Evolutionary conservation across 139 green algal species (phyloP).

Genomic region (Parachlorella kessleri): DNA sequence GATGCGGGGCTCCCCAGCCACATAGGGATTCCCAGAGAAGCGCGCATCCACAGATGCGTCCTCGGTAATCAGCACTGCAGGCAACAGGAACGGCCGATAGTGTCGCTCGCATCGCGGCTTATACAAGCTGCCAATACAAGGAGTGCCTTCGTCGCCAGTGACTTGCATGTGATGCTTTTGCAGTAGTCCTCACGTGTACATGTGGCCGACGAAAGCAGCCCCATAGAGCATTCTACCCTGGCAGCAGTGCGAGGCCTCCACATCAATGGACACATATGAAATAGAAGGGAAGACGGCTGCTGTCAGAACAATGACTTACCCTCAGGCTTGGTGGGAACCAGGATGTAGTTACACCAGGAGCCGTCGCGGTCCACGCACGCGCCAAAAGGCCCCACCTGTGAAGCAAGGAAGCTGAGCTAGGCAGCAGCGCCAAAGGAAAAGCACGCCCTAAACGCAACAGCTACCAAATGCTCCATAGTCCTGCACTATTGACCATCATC

Average conservation of each 20-base stretch:
- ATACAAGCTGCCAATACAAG: too few species aligned
- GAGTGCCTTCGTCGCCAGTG: too few species aligned
- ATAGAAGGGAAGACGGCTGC: too few species aligned
- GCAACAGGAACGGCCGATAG: too few species aligned
- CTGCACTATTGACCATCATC: background rate
- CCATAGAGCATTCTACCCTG: too few species aligned
- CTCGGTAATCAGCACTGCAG: slow-evolving; percentile 78
- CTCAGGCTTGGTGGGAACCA: slow-evolving; percentile 24
- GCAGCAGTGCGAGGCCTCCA: too few species aligned
- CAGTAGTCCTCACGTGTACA: too few species aligned
- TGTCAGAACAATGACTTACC: too few species aligned
- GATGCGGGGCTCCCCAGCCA: slow-evolving; percentile 64
- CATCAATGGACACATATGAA: too few species aligned
- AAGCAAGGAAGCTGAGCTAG: background rate
- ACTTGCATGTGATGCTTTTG: too few species aligned
- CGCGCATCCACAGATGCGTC: slow-evolving; percentile 71
- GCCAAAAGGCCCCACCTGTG: slow-evolving; percentile 27
- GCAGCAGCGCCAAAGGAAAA: background rate
- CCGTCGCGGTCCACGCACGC: slow-evolving; percentile 18
- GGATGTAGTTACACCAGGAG: slow-evolving; percentile 36
- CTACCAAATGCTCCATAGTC: background rate
- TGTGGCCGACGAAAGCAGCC: too few species aligned
- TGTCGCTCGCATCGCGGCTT: too few species aligned
- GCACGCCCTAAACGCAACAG: background rate
- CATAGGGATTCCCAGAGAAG: slow-evolving; percentile 70